Evolutionary conservation across 495 filamentous ascomycete genomes (phyloP).

Genomic region (Hypoxylon fragiforme): DNA sequence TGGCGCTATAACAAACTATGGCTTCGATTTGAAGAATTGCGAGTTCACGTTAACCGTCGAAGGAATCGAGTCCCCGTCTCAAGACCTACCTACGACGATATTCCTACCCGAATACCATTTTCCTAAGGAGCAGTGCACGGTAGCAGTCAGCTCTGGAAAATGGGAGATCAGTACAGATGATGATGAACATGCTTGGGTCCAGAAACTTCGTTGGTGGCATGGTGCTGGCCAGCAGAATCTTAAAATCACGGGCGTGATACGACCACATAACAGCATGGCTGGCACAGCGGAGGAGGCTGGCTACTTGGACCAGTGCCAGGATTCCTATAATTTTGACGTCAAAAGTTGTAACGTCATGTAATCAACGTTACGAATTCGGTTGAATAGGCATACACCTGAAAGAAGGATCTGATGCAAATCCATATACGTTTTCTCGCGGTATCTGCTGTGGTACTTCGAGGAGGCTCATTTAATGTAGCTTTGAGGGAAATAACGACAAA

Average conservation of each 20-base stretch:
- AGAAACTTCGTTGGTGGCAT: slow-evolving; percentile 89
- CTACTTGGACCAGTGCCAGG: slow-evolving; percentile 53
- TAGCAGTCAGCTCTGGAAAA: slow-evolving; percentile 82
- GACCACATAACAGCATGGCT: slow-evolving; percentile 42
- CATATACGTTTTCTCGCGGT: no score
- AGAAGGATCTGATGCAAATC: no score
- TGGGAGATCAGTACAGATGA: slow-evolving; percentile 81
- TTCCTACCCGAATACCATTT: slow-evolving; percentile 95
- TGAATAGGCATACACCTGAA: no score
- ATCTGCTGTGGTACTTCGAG: no score
- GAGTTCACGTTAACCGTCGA: slow-evolving; percentile 70
- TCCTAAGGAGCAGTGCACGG: slow-evolving; percentile 65
- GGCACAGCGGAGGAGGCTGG: slow-evolving; percentile 48
- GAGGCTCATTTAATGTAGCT: not conserved
- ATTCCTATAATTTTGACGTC: slow-evolving; percentile 38
- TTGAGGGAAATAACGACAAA: not conserved
- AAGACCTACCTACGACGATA: slow-evolving; percentile 75
- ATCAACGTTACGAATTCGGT: not conserved
- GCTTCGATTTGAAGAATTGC: slow-evolving; percentile 77
- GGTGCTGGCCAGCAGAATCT: slow-evolving; percentile 79
- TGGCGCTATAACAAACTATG: slow-evolving; percentile 66
- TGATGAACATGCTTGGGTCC: slow-evolving; percentile 64
- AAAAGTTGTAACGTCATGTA: slow-evolving; percentile 50
- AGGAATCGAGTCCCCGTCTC: slow-evolving; percentile 52
- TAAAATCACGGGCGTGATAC: slow-evolving; percentile 72